These are phyloP conservation scores for Ephemerocybe angulata DNA, from an alignment of 768 basidiomycete species.

Conservation along the genomic window DNA sequence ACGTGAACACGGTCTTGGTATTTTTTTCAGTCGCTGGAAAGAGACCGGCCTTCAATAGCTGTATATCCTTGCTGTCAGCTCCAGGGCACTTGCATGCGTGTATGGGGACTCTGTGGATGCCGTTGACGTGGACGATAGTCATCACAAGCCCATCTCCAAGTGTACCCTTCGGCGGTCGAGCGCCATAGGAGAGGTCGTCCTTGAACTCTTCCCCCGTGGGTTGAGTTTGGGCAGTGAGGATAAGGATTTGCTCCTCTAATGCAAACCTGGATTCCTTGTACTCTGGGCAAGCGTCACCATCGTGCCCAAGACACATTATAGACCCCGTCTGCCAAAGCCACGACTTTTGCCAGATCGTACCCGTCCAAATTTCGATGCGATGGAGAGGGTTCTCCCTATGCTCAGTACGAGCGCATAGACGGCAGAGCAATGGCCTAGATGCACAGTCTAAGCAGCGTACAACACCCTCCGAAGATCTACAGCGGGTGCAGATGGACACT, in stretches of 20 bases:
- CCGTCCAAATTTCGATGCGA: slow-evolving; percentile 19
- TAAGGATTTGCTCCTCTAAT: background rate
- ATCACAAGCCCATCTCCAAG: background rate
- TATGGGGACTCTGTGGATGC: slow-evolving; percentile 12
- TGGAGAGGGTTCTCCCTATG: slow-evolving; percentile 13
- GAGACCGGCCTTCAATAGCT: slow-evolving; percentile 13
- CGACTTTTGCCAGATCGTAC: slow-evolving; percentile 10
- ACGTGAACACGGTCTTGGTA: background rate
- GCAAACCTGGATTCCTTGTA: background rate
- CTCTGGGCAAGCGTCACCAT: slow-evolving; percentile 14
- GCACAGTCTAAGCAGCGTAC: background rate
- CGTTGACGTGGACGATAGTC: slow-evolving; percentile 14
- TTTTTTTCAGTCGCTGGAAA: background rate
- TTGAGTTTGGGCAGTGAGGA: background rate
- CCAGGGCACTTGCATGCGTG: slow-evolving; percentile 9
- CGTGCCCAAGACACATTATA: slow-evolving; percentile 20
- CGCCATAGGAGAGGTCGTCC: background rate
- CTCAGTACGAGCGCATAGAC: background rate
- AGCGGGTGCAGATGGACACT: background rate
- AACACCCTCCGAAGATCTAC: background rate
- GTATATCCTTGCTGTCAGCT: background rate
- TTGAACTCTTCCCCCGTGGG: background rate
- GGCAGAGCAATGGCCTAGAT: background rate
- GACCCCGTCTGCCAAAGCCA: slow-evolving; percentile 18
- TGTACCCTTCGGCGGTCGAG: background rate